Conservation (phyloP, 2,329 filamentous ascomycete genomes). For the Colletotrichum aenigma region DNA sequence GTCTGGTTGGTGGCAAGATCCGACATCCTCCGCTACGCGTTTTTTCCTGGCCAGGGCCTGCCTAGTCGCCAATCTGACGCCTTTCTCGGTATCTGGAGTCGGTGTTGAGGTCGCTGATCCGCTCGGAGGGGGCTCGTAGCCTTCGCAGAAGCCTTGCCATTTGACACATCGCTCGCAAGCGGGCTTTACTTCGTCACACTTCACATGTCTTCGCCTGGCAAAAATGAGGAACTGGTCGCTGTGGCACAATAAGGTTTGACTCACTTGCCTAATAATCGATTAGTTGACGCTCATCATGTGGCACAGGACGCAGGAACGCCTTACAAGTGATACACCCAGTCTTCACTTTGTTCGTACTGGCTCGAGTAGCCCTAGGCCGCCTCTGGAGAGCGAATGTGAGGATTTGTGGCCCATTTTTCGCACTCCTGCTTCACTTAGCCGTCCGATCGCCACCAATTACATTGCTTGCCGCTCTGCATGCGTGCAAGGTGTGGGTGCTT, state of each 20-base stretch:
- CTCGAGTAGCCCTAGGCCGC: constrained; percentile 32
- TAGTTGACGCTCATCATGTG: not conserved
- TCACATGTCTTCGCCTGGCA: constrained; percentile 36
- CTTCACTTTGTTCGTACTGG: constrained; percentile 33
- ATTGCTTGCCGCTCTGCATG: not conserved
- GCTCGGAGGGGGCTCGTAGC: constrained; percentile 25
- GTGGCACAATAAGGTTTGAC: not conserved
- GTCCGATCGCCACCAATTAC: not conserved
- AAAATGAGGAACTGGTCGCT: not conserved
- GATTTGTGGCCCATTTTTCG: not conserved
- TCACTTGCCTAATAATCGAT: constrained; percentile 28
- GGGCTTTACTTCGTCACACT: constrained; percentile 39
- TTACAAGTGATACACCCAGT: constrained; percentile 36
- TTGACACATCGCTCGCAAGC: constrained; percentile 37
- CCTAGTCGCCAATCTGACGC: not conserved
- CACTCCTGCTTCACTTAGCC: not conserved
- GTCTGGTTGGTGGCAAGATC: not conserved
- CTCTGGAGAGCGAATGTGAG: constrained; percentile 31
- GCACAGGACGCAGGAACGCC: constrained; percentile 6
- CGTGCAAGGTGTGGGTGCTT: not conserved
- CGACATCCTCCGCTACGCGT: not conserved
- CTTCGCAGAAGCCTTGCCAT: constrained; percentile 37
- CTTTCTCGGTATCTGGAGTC: not conserved
- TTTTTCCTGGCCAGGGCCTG: not conserved
- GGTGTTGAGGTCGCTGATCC: not conserved